Conservation (phyloP, 495 filamentous ascomycete species). For the Neurospora africana region DNA sequence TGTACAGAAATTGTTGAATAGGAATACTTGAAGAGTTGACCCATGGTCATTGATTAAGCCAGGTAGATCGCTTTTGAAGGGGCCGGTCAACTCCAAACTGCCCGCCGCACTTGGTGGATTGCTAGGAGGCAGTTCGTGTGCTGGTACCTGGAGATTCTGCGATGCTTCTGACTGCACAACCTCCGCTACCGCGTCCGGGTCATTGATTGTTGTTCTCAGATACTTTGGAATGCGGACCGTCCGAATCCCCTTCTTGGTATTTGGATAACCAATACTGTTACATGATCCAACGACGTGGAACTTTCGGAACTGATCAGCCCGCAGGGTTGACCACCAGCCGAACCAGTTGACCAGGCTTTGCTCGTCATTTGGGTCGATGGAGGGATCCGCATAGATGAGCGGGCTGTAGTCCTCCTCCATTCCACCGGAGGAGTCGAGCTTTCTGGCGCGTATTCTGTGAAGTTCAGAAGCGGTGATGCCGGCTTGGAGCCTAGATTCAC, state of each 20-base stretch:
- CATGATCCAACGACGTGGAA: slow-evolving; percentile 38
- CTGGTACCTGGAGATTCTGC: not conserved
- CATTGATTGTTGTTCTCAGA: slow-evolving; percentile 22
- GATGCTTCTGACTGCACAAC: slow-evolving; percentile 7
- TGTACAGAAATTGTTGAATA: not conserved
- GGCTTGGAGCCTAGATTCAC: slow-evolving; percentile 14
- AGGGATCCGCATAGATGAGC: slow-evolving; percentile 29
- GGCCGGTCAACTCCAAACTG: not conserved
- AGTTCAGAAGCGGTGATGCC: slow-evolving; percentile 18
- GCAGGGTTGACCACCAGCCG: slow-evolving; percentile 39
- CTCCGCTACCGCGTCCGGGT: slow-evolving; percentile 28
- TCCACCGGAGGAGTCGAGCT: slow-evolving; percentile 4
- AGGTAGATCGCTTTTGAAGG: slow-evolving; percentile 6
- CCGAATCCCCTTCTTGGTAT: slow-evolving; percentile 21
- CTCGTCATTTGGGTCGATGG: slow-evolving; percentile 43
- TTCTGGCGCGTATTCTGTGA: slow-evolving; percentile 2
- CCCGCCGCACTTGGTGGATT: not conserved
- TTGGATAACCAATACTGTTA: slow-evolving; percentile 7
- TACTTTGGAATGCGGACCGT: slow-evolving; percentile 30
- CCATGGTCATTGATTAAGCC: not conserved
- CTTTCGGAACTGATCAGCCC: slow-evolving; percentile 35
- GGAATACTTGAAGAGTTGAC: not conserved
- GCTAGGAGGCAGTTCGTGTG: not conserved
- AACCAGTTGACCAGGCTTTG: slow-evolving; percentile 43
- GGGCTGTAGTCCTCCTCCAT: slow-evolving; percentile 26